Base-by-base conservation (phyloP, 2,329 filamentous ascomycete species). In the Xylariaceae sp. region DNA sequence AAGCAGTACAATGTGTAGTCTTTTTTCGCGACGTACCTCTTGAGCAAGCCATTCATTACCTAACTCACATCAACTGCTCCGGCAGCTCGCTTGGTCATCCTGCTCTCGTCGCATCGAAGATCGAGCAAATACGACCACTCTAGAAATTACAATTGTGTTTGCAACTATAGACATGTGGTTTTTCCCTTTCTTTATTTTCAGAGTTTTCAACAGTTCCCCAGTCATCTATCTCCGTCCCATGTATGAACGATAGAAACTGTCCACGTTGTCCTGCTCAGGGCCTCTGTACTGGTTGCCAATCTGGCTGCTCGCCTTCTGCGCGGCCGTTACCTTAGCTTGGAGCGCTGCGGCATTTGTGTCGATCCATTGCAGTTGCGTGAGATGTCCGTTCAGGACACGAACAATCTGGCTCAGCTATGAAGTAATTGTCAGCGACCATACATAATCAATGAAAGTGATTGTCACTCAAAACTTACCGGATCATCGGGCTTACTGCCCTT, bases 201-300 rank as follows among this genome's bases (percentile, higher is more conserved):
- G n/a, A n/a, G n/a, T n/a, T n/a, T n/a, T n/a, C n/a, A n/a, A n/a
- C n/a, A n/a, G n/a, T n/a, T n/a, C n/a, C n/a, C n/a, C n/a, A n/a
- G n/a, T n/a, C n/a, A n/a, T n/a, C n/a, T 52, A 65, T 55, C 59
- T 57, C 67, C 85, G 79, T 54, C 86, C 87, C 73, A 89, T 83
- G 69, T 89, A 95, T 44, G 88, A 95, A 40, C 87, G 80, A 65
- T 93, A 95, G 68, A 97, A 96, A 66, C 89, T 88, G 62, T 95
- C 90, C 1, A 87, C 84, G 14, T 86, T 84, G 61, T 87, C 85
- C 47, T 76, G 80, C 49, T 87, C 85, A 8, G 75, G 70, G 10
- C 77, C 77, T 17, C 75, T 76, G 53, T 80, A 77, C 47, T 76
- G 75, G 54, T 69, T 74, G 47, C 76, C 75, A 51, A 84, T 67